A percentile compares a stretch with the other conserved stretches of the same genome.
Conservation (phyloP, 2,329 filamentous ascomycete genomes). For the Stromatinia cepivora region DNA sequence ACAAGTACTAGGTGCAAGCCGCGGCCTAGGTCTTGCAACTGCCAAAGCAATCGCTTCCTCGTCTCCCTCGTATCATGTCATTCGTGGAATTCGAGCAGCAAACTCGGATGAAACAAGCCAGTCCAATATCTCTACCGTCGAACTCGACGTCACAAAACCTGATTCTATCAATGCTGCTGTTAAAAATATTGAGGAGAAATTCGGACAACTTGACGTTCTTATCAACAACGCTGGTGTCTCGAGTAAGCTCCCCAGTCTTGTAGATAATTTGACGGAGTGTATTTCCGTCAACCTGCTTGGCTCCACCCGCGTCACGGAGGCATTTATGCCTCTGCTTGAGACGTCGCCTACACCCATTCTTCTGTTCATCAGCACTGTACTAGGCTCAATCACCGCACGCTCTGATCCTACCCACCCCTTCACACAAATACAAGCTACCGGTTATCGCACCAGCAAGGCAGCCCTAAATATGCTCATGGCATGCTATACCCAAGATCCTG, state of each 20-base stretch:
- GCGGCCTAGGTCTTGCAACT: not conserved
- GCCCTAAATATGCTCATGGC: conserved; percentile 39
- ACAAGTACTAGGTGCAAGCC: not conserved
- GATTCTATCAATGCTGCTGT: conserved; percentile 25
- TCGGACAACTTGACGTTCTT: conserved; percentile 28
- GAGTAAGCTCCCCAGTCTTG: not conserved
- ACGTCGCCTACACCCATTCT: conserved; percentile 37
- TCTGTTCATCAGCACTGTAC: conserved; percentile 35
- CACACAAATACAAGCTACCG: conserved; percentile 26
- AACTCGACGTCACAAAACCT: conserved; percentile 28
- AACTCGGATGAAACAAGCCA: not conserved
- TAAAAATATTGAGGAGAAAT: conserved; percentile 17
- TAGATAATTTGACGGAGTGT: conserved; percentile 28
- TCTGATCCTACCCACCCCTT: conserved; percentile 23
- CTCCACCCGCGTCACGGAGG: conserved; percentile 38
- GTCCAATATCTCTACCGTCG: not conserved
- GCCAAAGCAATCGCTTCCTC: not conserved
- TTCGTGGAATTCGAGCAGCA: not conserved
- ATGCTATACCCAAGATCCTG: conserved; percentile 35
- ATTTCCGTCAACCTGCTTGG: conserved; percentile 40
- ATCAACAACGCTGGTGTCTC: conserved; percentile 32
- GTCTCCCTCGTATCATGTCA: not conserved
- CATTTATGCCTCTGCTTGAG: conserved; percentile 41
- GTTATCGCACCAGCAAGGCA: conserved; percentile 38
- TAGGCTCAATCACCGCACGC: conserved; percentile 30